Base-by-base conservation (phyloP, 2,329 filamentous ascomycete genomes). In the Tolypocladium cylindrosporum region DNA sequence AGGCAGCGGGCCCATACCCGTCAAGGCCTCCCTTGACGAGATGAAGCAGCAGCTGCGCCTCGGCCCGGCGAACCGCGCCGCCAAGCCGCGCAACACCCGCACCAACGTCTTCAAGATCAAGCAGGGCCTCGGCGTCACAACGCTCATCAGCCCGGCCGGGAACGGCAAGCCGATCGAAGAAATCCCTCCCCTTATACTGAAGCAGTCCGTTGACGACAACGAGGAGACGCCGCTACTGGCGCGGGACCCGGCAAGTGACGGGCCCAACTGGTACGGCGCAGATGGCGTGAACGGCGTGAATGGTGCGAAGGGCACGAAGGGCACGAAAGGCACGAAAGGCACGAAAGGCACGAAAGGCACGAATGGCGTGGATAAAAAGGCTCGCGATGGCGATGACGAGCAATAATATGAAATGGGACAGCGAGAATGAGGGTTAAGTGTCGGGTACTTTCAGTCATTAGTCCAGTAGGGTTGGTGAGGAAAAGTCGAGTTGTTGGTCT, bases 61-160 rank as follows among this genome's bases (percentile, higher is more conserved):
- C 0, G 85, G 85, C 0, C 86, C 86, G 0, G 87, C 85, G 1
- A 89, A 88, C 66, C 80, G 81, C 24, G 86, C 86, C 7, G 79
- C 81, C 19, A 84, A 85, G 57, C 86, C 86, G 1, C 68, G 81
- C 68, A 79, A 78, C 58, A 86, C 84, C 1, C 78, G 79, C 21
- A 82, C 80, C 21, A 81, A 83, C 21, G 81, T 85, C 0, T 85
- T 89, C 64, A 88, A 88, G 70, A 85, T 88, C 64, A 89, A 89
- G 72, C 73, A 75, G 62, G 74, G 73, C 34, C 55, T 63, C 19
- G 59, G 59, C 34, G 62, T 63, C 48, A 61, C 62, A 9, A 63
- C 62, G 0, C 52, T 61, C 27, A 51, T 62, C 8, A 54, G 58
- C 16, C 37, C 54, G 4, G 55, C 56, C 34, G 40, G 56, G 21